Evolutionary conservation across 2,329 filamentous ascomycete genomes (phyloP), one percentile per base, ranked within the genome.

Genomic region (Ampelomyces quisqualis): DNA sequence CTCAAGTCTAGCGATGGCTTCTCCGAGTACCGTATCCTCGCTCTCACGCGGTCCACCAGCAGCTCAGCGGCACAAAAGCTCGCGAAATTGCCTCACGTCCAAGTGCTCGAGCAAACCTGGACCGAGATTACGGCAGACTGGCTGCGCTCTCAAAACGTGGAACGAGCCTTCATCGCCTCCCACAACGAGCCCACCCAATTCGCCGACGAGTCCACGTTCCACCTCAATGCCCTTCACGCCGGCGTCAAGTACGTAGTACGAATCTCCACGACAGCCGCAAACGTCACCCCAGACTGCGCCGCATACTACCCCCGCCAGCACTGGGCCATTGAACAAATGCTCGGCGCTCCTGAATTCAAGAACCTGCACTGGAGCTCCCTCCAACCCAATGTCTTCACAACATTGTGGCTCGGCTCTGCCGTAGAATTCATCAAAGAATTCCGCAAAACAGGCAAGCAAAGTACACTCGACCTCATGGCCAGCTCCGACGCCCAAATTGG

Each of bases 121-220:
- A 6, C 34, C 2, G 42, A 49, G 4, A 51, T 57, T 21, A 51
- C 43, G 4, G 3, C 46, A 3, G 30, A 45, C 2, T 57, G 53
- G 46, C 43, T 55, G 8, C 34, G 26, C 3, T 29, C 50, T 7
- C 44, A 42, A 2, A 17, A 43, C 2, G 45, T 57, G 3, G 36
- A 23, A 14, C 23, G 45, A 24, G 45, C 37, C 9, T 57, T 51
- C 41, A 51, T 57, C 15, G 49, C 51, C 3, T 36, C 53, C 5
- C 53, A 57, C 43, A 53, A 53, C 27, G 31, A 30, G 27, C 53
- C 51, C 10, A 49, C 42, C 18, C 51, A 51, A 17, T 57, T 53
- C 30, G 44, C 43, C 14, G 53, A 55, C 14, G 53, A 57, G 43
- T 55, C 46, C 4, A 44, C 39, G 13, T 48, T 57, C 29, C 46